Base-by-base conservation (phyloP, 257 asterid species). In the Echites panduratus region DNA sequence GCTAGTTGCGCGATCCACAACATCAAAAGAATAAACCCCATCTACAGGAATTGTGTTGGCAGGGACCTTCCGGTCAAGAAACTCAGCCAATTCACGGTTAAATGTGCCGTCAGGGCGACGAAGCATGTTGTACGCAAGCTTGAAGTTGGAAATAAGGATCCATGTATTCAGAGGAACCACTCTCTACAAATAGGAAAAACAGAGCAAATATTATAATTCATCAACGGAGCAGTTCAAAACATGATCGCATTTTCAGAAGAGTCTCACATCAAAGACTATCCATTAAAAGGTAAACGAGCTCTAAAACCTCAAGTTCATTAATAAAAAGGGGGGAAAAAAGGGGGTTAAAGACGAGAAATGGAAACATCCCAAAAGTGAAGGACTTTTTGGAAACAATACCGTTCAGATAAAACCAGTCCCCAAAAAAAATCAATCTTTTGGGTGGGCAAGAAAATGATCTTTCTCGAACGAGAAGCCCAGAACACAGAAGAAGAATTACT, bases 101-200 rank as follows among this genome's bases (percentile, higher is more conserved):
- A 84, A 81, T 38, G 88, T 79, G 67, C 86, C 88, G 69, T 84
- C 88, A 8, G 84, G 75, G 44, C 82, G 85, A 56, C 88, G 84
- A 38, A 84, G 82, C 76, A 84, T 79, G 50, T 81, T 84, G 76
- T 84, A 84, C 4, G 88, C 77, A 13, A 84, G 71, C 84, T 81
- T 84, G 83, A 84, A 81, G 68, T 81, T 74, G 66, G 88, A 84
- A 50, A 84, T 84, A 62, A 84, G 85, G 49, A 84, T 75, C 85
- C 85, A 79, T 40, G 88, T 84, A 22, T 81, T 84, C 22, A 84
- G 82, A 13, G 88, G 88, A 77, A 84, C 88, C 74, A 81, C 80
- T 65, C 79, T 81, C 88, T 84, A 81, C 56, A 77, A 44, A 67
- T 53, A 45, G 38, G 61, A 19, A 54, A 61, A 54, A 53, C 10